A percentile compares a stretch with the other conserved stretches of the same genome.
Conservation (phyloP, 164 flowering plant species). For the Nymphaea colorata region DNA sequence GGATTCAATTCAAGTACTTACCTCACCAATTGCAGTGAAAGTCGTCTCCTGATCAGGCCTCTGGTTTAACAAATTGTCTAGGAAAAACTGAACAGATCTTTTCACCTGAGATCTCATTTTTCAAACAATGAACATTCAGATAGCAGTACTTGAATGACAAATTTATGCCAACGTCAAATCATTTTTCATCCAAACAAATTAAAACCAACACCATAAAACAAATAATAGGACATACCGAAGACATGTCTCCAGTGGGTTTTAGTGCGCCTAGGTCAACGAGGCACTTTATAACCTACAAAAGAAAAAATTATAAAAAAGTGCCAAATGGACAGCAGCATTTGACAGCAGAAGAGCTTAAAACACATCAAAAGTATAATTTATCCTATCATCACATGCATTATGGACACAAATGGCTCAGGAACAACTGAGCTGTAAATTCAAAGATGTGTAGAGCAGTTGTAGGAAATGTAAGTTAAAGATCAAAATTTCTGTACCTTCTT, state of each 20-base stretch:
- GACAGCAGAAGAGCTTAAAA: too few species aligned
- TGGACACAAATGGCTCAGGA: too few species aligned
- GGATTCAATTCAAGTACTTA: conserved; percentile 8
- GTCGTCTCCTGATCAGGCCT: conserved; percentile 78
- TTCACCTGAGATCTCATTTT: conserved; percentile 41
- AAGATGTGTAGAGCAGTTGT: too few species aligned
- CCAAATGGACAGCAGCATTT: too few species aligned
- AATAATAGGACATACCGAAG: conserved; percentile 38
- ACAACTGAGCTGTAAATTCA: too few species aligned
- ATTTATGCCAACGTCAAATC: too few species aligned
- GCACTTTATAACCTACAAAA: conserved; percentile 63
- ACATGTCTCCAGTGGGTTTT: conserved; percentile 89
- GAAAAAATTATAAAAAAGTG: neutral
- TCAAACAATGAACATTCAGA: neutral
- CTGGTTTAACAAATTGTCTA: conserved; percentile 69
- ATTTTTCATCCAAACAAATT: too few species aligned
- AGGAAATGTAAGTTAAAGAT: too few species aligned
- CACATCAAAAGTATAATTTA: too few species aligned
- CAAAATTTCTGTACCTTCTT: conserved; percentile 43
- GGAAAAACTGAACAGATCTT: conserved; percentile 86
- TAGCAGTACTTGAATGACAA: too few species aligned
- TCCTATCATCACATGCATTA: too few species aligned
- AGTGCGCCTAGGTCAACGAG: conserved; percentile 86
- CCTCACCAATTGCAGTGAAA: conserved; percentile 91
- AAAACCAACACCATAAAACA: neutral